Base-by-base conservation (phyloP, 495 filamentous ascomycete species). In the Daldinia childiae region DNA sequence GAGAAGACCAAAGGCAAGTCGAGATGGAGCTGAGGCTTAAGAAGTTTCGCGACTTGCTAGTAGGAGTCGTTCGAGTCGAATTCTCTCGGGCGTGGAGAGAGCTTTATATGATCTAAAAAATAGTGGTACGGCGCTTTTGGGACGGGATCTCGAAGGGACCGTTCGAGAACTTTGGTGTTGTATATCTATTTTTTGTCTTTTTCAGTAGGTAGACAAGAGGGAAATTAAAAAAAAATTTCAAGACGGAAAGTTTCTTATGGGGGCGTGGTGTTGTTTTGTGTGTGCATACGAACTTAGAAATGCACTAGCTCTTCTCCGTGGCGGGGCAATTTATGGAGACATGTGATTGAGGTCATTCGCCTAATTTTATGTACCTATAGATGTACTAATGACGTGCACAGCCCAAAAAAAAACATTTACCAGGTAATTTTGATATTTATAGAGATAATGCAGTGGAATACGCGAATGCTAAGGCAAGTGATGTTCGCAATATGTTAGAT, bases 1-100 rank as follows among this genome's bases (percentile, higher is more conserved):
- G 89, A 88, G 69, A 77, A 80, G 83, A 85, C 87, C 88, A 90
- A 91, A 91, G 89, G 88, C 89, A 79, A 76, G 76, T 78, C 76
- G 66, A 64, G 58, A 27, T 5, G 29, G 24, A 32, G n/a, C 48
- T 58, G 17, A 24, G 27, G 26, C 17, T 57, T 34, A 26, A 34
- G 14, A 27, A 64, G 64, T 32, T 62, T 50, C 61, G 62, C 55
- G 67, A 74, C 59, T 64, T 32, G 56, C 43, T 38, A n/a, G 60
- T 7, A 55, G 54, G 30, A 63, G 68, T 43, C 38, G 57, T 29
- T 24, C 57, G 32, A 29, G 55, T 36, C 50, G 24, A 59, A 36
- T 38, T 32, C 34, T 58, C 26, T 52, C 17, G 58, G 6, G 41
- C 59, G 36, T 39, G 32, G 45, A 41, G 34, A 27, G 17, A 60